These are phyloP conservation scores for Calonectria crousiana DNA, from an alignment of 2,329 filamentous ascomycete species.

Conservation along the genomic window DNA sequence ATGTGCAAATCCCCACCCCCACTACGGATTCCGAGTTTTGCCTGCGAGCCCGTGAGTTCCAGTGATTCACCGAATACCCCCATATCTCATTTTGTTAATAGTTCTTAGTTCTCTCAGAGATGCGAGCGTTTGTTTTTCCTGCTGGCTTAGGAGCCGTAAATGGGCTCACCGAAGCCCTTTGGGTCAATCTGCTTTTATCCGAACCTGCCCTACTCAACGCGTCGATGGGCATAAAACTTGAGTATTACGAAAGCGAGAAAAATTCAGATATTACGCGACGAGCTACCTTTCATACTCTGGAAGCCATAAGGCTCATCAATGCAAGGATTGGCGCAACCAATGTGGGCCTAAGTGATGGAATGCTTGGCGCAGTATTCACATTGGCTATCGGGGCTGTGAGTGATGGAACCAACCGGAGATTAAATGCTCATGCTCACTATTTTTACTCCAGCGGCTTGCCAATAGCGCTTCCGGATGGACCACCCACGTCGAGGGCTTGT, in stretches of 20 bases:
- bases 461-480: slow-evolving; percentile 23
- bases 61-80: neutral
- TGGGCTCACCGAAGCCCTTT: slow-evolving; percentile 23
- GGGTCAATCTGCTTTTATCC: slow-evolving; percentile 32
- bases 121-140: slow-evolving; percentile 32
- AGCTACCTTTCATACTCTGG: slow-evolving; percentile 9
- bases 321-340: slow-evolving; percentile 8
- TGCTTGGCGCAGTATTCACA: slow-evolving; percentile 38
- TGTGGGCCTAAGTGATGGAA: slow-evolving; percentile 27
- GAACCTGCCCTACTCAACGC: slow-evolving; percentile 44
- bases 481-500: slow-evolving; percentile 31
- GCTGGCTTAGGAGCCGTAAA: slow-evolving; percentile 3
- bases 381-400: slow-evolving; percentile 32
- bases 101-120: slow-evolving; percentile 25
- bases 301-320: slow-evolving; percentile 34
- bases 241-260: neutral
- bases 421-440: neutral
- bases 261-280: neutral
- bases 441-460: slow-evolving; percentile 27
- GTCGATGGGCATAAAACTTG: slow-evolving; percentile 34
- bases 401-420: rapidly evolving
- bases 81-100: neutral
- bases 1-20: neutral
- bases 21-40: neutral
- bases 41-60: slow-evolving; percentile 3